Base-by-base conservation (phyloP, 495 filamentous ascomycete species). In the Penicillium goetzii region DNA sequence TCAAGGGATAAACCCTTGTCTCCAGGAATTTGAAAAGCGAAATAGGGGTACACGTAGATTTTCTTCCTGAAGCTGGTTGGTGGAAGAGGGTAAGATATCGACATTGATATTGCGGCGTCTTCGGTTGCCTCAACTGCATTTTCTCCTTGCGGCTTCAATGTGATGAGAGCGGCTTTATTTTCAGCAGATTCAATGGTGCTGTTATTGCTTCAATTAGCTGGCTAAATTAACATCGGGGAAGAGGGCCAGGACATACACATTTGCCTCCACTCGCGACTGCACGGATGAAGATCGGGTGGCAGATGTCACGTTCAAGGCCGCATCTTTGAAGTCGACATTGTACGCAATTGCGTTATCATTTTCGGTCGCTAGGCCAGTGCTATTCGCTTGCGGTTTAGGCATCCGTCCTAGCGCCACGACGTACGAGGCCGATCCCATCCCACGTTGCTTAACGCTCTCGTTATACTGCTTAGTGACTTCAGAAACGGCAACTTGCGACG, bases 351-450 rank as follows among this genome's bases (percentile, higher is more conserved):
- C 23, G 17, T 19, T 43, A n/a, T 12, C 34, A 11, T 11, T n/a
- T n/a, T n/a, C 34, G 34, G 32, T 38, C 3, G 53, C 53, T 15
- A 9, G n/a, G 6, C n/a, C 52, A 23, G 10, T 10, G 12, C 25
- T n/a, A 26, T 8, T 17, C 25, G 12, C 33, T 32, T 55, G 33
- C 19, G 53, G 53, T 14, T 38, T 56, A 14, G 53, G 53, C 32
- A 56, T 56, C 12, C 36, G 30, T 38, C 33, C 53, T 15, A 56
- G 21, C 1, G 53, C 33, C n/a, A 56, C 53, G 0, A 36, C 33
- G 11, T 56, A 56, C 33, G 53, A 56, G 19, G 53, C 53, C 19
- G 53, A 34, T 26, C 53, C 53, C 53, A 56, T 56, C 33, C 17
- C 53, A 56, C 53, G 53, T 2, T 40, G 6, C 19, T 25, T 23